phyloP scores from a whole-genome alignment of 768 basidiomycete species.

The Leccinum olivaceopallidum region DNA sequence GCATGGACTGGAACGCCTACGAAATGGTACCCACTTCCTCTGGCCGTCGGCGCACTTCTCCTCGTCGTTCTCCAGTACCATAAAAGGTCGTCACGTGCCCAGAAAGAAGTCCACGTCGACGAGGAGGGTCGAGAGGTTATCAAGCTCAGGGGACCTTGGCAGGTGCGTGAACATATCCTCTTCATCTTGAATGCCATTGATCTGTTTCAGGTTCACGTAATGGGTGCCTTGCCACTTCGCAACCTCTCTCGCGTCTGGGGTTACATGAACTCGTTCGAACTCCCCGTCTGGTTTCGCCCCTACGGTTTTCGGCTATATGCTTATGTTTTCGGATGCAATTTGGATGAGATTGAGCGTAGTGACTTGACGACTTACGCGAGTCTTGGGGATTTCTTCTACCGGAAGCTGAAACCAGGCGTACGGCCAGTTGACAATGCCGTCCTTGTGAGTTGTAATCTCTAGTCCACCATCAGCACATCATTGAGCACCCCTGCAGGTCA shows the following conservation, averaged over 20 bases:
- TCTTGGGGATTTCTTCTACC: conserved; percentile 96
- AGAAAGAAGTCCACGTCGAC: conserved; percentile 72
- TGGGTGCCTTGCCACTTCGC: conserved; percentile 91
- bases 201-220: conserved; percentile 77
- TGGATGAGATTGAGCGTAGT: conserved; percentile 81
- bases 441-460: conserved; percentile 49
- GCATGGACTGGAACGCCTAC: conserved; percentile 89
- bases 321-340: conserved; percentile 88
- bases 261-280: conserved; percentile 87
- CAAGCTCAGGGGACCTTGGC: conserved; percentile 88
- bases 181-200: conserved; percentile 1
- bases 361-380: conserved; percentile 81
- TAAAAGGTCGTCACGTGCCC: conserved; percentile 49
- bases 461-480: not conserved
- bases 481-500: conserved; percentile 54
- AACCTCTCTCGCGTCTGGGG: conserved; percentile 98
- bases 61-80: conserved; percentile 78
- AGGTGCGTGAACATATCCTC: conserved; percentile 48
- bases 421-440: conserved; percentile 77
- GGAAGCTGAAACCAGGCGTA: conserved; percentile 76
- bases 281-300: conserved; percentile 95
- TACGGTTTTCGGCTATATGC: conserved; percentile 86
- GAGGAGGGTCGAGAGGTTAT: conserved; percentile 83
- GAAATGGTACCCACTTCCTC: conserved; percentile 93
- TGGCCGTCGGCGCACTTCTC: conserved; percentile 88